These are phyloP conservation scores for Setaria viridis DNA, from an alignment of 202 grass and related monocot genomes.

Conservation along the genomic window DNA sequence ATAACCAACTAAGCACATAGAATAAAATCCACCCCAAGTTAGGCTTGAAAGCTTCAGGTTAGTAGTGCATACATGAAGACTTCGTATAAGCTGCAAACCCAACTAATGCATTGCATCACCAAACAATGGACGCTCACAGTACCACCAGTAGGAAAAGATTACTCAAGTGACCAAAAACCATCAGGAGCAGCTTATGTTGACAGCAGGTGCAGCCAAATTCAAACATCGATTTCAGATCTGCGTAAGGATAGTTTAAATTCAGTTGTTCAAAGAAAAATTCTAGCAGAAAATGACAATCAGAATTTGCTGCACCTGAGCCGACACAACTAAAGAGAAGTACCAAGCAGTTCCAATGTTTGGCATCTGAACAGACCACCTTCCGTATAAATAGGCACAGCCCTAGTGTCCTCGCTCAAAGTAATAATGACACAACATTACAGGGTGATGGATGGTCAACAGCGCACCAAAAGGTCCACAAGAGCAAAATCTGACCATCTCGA, in stretches of 20 bases:
- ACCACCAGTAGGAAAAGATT: too few species aligned
- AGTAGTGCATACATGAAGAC: neutral
- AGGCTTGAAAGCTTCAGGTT: neutral
- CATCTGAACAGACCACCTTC: neutral
- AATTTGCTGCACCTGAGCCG: neutral
- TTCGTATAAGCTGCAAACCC: neutral
- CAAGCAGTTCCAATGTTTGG: neutral
- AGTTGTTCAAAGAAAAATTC: neutral
- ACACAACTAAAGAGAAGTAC: neutral
- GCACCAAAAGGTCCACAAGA: neutral
- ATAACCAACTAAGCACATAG: too few species aligned
- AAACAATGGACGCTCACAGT: neutral
- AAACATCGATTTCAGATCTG: neutral
- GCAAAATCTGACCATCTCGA: slow-evolving; percentile 27
- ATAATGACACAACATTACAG: slow-evolving; percentile 18
- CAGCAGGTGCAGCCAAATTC: neutral
- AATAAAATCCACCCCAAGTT: too few species aligned
- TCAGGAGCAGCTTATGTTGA: neutral
- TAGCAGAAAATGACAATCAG: neutral
- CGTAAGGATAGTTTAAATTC: neutral
- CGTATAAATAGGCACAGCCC: neutral
- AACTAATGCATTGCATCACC: neutral
- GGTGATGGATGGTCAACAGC: neutral
- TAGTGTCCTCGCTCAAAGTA: neutral
- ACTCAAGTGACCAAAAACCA: neutral